Conservation (phyloP, 371 early-diverging fungal species). For the Mucor indicus region DNA sequence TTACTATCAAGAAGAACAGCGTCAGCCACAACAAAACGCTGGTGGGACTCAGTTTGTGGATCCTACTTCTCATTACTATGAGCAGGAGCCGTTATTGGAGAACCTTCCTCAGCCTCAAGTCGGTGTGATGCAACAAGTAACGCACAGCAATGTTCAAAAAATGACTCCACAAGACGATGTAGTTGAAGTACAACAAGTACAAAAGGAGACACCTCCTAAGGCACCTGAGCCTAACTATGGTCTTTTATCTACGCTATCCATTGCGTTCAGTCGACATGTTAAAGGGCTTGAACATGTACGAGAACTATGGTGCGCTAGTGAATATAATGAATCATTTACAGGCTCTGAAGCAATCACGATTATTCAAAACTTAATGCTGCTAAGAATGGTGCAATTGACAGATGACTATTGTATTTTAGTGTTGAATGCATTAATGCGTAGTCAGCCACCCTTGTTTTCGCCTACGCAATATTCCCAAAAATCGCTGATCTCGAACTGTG, state of each 20-base stretch:
- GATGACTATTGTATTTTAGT: constrained; percentile 21
- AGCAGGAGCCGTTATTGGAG: neutral
- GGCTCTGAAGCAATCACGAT: constrained; percentile 32
- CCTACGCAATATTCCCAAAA: constrained; percentile 31
- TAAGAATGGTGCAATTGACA: constrained; percentile 19
- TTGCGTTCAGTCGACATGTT: constrained; percentile 17
- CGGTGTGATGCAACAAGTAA: too few species aligned
- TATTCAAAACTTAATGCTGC: constrained; percentile 14
- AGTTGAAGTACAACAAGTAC: neutral
- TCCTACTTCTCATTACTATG: constrained; percentile 3
- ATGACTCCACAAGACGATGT: neutral
- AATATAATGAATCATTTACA: constrained; percentile 34
- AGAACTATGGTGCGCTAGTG: constrained; percentile 33
- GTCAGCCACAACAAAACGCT: neutral
- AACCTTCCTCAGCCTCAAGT: neutral
- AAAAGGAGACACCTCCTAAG: neutral
- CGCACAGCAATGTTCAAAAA: neutral
- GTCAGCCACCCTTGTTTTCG: constrained; percentile 22
- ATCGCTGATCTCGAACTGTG: constrained; percentile 24
- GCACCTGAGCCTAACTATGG: constrained; percentile 23
- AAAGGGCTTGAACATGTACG: constrained; percentile 23
- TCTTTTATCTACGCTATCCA: constrained; percentile 25
- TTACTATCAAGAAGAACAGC: neutral
- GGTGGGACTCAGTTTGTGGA: neutral
- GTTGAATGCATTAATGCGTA: constrained; percentile 22